Base-by-base conservation (phyloP, 106 monocot genomes). In the Posidonia australis region DNA sequence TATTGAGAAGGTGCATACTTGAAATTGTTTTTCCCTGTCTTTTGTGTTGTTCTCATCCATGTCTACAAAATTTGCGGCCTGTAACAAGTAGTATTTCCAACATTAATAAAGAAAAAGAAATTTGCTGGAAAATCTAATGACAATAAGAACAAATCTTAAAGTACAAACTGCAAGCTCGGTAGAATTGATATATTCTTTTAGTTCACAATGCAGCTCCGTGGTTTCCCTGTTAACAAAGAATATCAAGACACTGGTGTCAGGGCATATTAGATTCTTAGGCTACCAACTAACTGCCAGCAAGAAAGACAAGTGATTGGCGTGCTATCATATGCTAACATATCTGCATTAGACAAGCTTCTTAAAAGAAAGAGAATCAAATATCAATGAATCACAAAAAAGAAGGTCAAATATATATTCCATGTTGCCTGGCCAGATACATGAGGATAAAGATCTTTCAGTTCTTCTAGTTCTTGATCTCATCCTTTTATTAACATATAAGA, bases 171-270 rank as follows among this genome's bases (percentile, higher is more conserved):
- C n/a, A 61, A 18, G 13, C 6, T 42, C 19, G 18, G 6, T 18
- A 14, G 59, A 59, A 25, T 32, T 32, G n/a, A 61, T 13, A 43
- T 61, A 61, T 13, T 42, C 29, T 43, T 21, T 26, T 43, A 42
- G 41, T 26, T 57, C 27, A 43, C 18, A 20, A 19, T 41, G 55
- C 57, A 72, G 41, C 30, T 74, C 65, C n/a, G 67, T 17, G 44
- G 44, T 52, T 58, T 80, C 70, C 76, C 80, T 80, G 80, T 44
- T 43, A 24, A 27, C 11, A 25, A 44, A 27, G 17, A 41, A 56
- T 42, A 29, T 41, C 25, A 66, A 31, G 28, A 14, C 9, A 20
- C n/a, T 41, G 42, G 11, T 42, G 20, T 49, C 10, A 61, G 29
- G 20, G 32, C 20, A 61, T 61, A 21, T 59, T 16, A 41, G 60